Base-by-base conservation (phyloP, 108 stramenopile species). In the Schizochytrium sp. region DNA sequence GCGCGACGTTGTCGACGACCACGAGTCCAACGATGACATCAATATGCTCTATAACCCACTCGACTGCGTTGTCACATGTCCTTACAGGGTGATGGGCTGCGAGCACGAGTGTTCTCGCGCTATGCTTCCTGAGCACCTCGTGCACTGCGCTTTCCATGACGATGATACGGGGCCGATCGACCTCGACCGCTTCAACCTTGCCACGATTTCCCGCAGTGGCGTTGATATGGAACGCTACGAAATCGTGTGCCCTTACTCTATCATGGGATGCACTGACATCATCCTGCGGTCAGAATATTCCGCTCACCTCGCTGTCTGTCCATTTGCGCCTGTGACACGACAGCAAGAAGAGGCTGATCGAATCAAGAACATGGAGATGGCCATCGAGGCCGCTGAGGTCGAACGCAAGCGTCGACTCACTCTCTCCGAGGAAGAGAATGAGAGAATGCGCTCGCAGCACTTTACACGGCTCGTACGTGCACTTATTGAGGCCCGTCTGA, bases 251-350 rank as follows among this genome's bases (percentile, higher is more conserved):
- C 76, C 76, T 55, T 83, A 83, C 76, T 83, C 76, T 0, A 53
- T 83, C n/a, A 83, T 83, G 76, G 76, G 76, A 18, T 83, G 76
- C 51, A 83, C 76, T 0, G 76, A 83, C n/a, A 83, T 53, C 25
- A 83, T 83, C 25, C 51, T 83, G 76, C 45, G 76, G 12, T 83
- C 76, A 53, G 76, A 83, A 23, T 47, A 53, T 12, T 12, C 76
- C 10, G 51, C 45, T 14, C 76, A 83, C 51, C 51, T 83, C 51
- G n/a, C 10, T 6, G 76, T 83, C 6, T 83, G 76, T 45, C 45
- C 10, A 0, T 83, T 83, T 83, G 76, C 76, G 43, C 76, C 76
- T 23, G 23, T 6, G 19, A 53, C 76, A 16, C 45, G 76, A 23
- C 76, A 83, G 51, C 48, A 83, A 23, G 76, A 83, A 53, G 76